Conservation (phyloP, 1,284 basidiomycete genomes). For the Apiotrichum montevideense region DNA sequence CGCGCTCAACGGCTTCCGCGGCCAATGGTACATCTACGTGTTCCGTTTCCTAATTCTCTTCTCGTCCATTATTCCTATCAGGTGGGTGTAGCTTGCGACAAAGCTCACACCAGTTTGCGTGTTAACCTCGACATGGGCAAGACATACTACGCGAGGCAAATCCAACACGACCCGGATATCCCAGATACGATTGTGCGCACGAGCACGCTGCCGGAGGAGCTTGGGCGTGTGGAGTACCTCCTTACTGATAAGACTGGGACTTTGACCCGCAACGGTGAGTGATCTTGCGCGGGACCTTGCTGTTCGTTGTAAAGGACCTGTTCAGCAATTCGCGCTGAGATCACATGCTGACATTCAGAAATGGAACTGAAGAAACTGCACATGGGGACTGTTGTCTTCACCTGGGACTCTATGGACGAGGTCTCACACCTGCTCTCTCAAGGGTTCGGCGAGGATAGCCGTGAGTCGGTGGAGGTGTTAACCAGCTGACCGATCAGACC, state of each 20-base stretch:
- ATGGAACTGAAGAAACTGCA: constrained; percentile 99
- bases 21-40: constrained; percentile 92
- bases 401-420: constrained; percentile 96
- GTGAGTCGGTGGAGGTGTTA: not conserved
- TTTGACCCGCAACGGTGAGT: constrained; percentile 87
- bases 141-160: constrained; percentile 92
- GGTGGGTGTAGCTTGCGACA: constrained; percentile 53
- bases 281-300: not conserved
- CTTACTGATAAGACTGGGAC: constrained; percentile 98
- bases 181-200: constrained; percentile 93
- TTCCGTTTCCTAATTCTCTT: constrained; percentile 97
- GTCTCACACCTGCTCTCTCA: constrained; percentile 78
- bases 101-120: constrained; percentile 60
- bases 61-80: constrained; percentile 98
- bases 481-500: constrained; percentile 7
- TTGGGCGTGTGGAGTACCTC: constrained; percentile 92
- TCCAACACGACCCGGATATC: constrained; percentile 88
- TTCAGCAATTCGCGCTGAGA: too few relatives aligned
- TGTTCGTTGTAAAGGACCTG: too few relatives aligned
- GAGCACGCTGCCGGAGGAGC: constrained; percentile 91
- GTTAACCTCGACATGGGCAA: constrained; percentile 99
- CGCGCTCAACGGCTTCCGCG: constrained; percentile 92
- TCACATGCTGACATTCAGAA: constrained; percentile 52
- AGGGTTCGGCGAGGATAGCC: constrained; percentile 59
- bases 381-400: constrained; percentile 97